phyloP scores from a whole-genome alignment of 73 alveolate species.

The Paraurostyla sp. region DNA sequence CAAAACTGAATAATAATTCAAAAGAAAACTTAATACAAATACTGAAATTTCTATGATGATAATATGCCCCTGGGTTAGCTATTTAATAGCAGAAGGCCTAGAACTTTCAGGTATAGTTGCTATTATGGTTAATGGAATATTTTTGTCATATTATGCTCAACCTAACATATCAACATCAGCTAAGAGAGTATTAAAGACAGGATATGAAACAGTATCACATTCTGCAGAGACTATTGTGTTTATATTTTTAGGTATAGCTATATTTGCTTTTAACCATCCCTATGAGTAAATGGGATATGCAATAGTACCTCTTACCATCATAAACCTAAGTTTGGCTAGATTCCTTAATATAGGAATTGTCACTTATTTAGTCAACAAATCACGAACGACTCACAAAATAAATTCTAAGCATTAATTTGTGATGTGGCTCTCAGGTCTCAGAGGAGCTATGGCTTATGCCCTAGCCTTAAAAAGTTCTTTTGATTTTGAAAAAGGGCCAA shows the following conservation, averaged over 20 bases:
- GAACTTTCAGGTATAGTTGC: constrained; percentile 90
- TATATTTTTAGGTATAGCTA: constrained; percentile 91
- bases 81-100: constrained; percentile 87
- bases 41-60: constrained; percentile 85
- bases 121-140: constrained; percentile 91
- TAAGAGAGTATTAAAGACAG: constrained; percentile 75
- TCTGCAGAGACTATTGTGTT: constrained; percentile 89
- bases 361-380: constrained; percentile 70
- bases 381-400: constrained; percentile 51
- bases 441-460: constrained; percentile 97
- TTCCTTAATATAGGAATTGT: constrained; percentile 68
- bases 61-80: constrained; percentile 92
- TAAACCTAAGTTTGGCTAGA: constrained; percentile 80
- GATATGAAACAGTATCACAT: constrained; percentile 81
- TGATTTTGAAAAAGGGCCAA: constrained; percentile 50
- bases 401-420: constrained; percentile 67
- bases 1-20: constrained; percentile 21
- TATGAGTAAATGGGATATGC: constrained; percentile 72
- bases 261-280: constrained; percentile 82
- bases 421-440: constrained; percentile 86
- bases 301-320: constrained; percentile 50
- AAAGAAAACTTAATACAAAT: constrained; percentile 21
- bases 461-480: constrained; percentile 71
- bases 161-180: constrained; percentile 86
- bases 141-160: constrained; percentile 85